Evolutionary conservation across 768 basidiomycete genomes (phyloP).

Genomic region (Candolleomyces eurysporus): DNA sequence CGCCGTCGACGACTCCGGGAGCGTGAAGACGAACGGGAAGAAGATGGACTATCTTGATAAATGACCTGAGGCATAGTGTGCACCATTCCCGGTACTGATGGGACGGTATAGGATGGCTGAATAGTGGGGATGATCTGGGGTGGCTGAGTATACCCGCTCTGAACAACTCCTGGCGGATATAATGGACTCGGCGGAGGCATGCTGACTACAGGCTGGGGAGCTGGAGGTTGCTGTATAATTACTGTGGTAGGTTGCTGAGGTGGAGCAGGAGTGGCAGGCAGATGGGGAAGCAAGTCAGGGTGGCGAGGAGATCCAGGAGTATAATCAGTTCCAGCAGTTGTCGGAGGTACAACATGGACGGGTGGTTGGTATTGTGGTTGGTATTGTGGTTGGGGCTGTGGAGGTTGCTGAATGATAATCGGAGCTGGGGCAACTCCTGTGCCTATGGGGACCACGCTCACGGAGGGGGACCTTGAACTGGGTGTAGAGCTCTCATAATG

Average conservation of each 20-base stretch:
- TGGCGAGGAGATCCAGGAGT: constrained; percentile 22
- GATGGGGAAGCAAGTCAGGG: constrained; percentile 20
- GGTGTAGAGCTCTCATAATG: constrained; percentile 14
- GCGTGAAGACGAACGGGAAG: constrained; percentile 7
- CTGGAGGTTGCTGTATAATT: constrained; percentile 25
- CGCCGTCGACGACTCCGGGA: constrained; percentile 9
- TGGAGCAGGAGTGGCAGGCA: neutral
- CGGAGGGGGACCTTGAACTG: constrained; percentile 9
- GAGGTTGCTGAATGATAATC: constrained; percentile 15
- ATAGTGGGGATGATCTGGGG: no score
- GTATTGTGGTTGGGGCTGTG: constrained; percentile 1
- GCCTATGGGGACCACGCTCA: neutral
- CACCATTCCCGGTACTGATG: neutral
- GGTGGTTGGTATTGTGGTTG: neutral
- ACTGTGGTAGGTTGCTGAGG: constrained; percentile 25
- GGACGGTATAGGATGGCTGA: no score
- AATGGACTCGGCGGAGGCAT: no score
- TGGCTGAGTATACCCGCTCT: no score
- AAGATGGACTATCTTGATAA: neutral
- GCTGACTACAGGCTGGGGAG: neutral
- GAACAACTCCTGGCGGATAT: no score
- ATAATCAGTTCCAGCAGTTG: neutral
- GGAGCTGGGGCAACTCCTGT: constrained; percentile 8
- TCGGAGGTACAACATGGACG: neutral
- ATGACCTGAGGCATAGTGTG: neutral